phyloP scores from a whole-genome alignment of 495 filamentous ascomycete genomes.

The Xylaria nigripes region DNA sequence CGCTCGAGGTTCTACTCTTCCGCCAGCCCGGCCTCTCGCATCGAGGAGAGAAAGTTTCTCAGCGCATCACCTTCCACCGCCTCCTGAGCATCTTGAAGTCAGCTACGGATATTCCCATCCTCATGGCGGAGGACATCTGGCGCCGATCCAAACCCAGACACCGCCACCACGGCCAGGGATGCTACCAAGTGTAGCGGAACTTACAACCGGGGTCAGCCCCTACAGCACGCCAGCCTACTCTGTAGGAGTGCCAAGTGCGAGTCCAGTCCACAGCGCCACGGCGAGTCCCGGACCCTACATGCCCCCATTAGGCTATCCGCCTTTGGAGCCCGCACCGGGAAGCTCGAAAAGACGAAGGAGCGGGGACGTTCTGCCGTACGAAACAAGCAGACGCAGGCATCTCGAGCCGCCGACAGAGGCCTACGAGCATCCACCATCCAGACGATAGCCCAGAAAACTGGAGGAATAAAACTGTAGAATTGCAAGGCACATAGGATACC shows the following conservation, averaged over 20 bases:
- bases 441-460: conserved; percentile 3
- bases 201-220: conserved; percentile 47
- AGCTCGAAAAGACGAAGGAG: conserved; percentile 34
- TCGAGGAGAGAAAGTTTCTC: conserved; percentile 39
- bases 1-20: conserved; percentile 18
- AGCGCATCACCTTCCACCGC: conserved; percentile 26
- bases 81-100: conserved; percentile 6
- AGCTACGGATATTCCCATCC: conserved; percentile 24
- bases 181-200: conserved; percentile 46
- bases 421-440: conserved; percentile 17
- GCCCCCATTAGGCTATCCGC: conserved; percentile 31
- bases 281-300: conserved; percentile 38
- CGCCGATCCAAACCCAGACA: conserved; percentile 34
- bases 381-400: conserved; percentile 38
- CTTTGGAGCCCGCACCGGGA: conserved; percentile 15
- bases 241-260: conserved; percentile 27
- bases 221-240: conserved; percentile 48
- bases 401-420: conserved; percentile 21
- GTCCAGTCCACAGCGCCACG: conserved; percentile 30
- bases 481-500: too few relatives aligned
- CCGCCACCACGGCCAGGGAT: conserved; percentile 26
- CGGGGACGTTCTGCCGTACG: conserved; percentile 32
- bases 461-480: too few relatives aligned
- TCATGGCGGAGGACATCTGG: conserved; percentile 27
- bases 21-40: conserved; percentile 23